Evolutionary conservation across 345 rosid species (phyloP).

Genomic region (Erucastrum elatum): DNA sequence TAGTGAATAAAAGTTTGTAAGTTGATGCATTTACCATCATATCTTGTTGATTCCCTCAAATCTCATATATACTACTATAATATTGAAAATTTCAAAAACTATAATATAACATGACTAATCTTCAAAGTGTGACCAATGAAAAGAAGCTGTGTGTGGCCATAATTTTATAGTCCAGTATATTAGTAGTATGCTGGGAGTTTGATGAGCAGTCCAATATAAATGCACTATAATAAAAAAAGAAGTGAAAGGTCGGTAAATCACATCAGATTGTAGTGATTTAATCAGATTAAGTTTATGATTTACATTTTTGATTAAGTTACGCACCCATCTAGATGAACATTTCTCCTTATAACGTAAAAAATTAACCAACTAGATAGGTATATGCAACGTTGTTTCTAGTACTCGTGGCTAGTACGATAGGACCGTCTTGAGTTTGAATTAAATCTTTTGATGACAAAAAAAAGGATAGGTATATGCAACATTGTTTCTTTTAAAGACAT

Average conservation of each 20-base stretch:
- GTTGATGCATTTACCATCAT: slow-evolving; percentile 9
- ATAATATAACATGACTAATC: slow-evolving; percentile 4
- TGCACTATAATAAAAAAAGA: slow-evolving; percentile 12
- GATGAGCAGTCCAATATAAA: slow-evolving; percentile 41
- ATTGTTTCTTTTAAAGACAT: neutral
- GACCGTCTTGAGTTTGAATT: no score
- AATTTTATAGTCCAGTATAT: slow-evolving; percentile 31
- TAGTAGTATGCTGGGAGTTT: slow-evolving; percentile 24
- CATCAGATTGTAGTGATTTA: slow-evolving; percentile 62
- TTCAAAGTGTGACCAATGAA: slow-evolving; percentile 28
- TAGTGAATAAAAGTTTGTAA: slow-evolving; percentile 12
- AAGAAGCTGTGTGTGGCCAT: slow-evolving; percentile 26
- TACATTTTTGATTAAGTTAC: slow-evolving; percentile 31
- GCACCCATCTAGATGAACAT: slow-evolving; percentile 30
- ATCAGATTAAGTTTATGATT: slow-evolving; percentile 52
- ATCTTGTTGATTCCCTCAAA: neutral
- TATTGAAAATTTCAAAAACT: no score
- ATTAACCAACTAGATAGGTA: neutral
- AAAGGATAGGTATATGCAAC: neutral
- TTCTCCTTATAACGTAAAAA: neutral
- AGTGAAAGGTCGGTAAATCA: slow-evolving; percentile 62
- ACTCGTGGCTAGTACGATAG: no score
- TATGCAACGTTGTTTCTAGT: neutral
- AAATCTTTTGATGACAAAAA: no score
- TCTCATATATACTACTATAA: neutral